A percentile compares a stretch with the other conserved stretches of the same genome.
These are phyloP conservation scores for Candida coquimbonensis DNA, from an alignment of 805 yeast species.

Conservation along the genomic window DNA sequence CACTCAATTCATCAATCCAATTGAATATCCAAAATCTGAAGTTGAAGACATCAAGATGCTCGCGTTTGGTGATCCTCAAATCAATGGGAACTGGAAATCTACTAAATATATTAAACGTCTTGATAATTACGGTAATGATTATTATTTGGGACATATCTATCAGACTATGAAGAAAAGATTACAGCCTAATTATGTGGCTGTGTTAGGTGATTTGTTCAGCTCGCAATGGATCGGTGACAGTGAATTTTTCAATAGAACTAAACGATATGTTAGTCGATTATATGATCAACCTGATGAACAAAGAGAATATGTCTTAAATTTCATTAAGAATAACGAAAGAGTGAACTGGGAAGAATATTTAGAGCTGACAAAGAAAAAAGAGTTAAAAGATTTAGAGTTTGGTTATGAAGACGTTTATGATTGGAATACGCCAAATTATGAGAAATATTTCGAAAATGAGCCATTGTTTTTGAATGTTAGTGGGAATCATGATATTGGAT, in stretches of 20 bases:
- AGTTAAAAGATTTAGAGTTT: slow-evolving; percentile 32
- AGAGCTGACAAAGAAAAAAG: slow-evolving; percentile 22
- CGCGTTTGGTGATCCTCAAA: slow-evolving; percentile 95
- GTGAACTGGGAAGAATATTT: slow-evolving; percentile 48
- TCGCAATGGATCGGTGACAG: slow-evolving; percentile 91
- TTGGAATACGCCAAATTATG: slow-evolving; percentile 44
- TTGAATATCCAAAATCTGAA: slow-evolving; percentile 8
- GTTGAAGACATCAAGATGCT: slow-evolving; percentile 53
- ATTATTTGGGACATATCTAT: slow-evolving; percentile 80
- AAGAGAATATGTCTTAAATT: slow-evolving; percentile 40
- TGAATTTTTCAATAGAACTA: slow-evolving; percentile 77
- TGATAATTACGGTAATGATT: slow-evolving; percentile 87
- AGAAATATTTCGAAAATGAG: slow-evolving; percentile 31
- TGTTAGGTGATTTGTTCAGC: slow-evolving; percentile 88
- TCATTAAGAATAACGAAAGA: slow-evolving; percentile 41
- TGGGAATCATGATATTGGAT: slow-evolving; percentile 96
- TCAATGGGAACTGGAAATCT: slow-evolving; percentile 75
- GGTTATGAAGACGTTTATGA: slow-evolving; percentile 58
- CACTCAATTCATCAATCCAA: slow-evolving; percentile 24
- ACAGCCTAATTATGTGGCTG: slow-evolving; percentile 74
- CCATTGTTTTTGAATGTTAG: slow-evolving; percentile 77
- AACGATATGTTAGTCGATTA: slow-evolving; percentile 62
- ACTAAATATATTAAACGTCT: slow-evolving; percentile 67
- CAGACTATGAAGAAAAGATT: slow-evolving; percentile 53
- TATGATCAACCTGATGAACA: slow-evolving; percentile 53